A percentile compares a stretch with the other conserved stretches of the same genome.
phyloP scores from a whole-genome alignment of 805 yeast species.

The Saturnispora silvae region DNA sequence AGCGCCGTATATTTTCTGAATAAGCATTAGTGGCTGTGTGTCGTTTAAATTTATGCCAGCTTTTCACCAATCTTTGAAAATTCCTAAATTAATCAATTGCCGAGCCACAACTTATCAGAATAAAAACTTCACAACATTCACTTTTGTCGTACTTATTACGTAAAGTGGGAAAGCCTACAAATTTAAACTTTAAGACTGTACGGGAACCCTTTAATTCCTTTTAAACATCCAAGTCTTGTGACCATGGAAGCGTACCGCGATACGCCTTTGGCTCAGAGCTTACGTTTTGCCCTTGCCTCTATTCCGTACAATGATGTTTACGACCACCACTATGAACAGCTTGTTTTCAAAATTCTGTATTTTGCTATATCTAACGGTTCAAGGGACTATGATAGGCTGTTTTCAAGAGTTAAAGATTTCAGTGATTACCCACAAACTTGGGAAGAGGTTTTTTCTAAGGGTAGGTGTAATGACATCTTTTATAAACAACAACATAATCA shows the following conservation, averaged over 20 bases:
- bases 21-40: too few species aligned
- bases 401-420: constrained; percentile 3
- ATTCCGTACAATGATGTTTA: constrained; percentile 8
- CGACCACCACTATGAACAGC: constrained; percentile 5
- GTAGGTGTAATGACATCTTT: constrained; percentile 14
- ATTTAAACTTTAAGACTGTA: too few species aligned
- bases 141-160: too few species aligned
- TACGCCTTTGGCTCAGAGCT: constrained; percentile 5
- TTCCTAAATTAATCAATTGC: too few species aligned
- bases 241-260: constrained; percentile 5
- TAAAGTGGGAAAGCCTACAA: too few species aligned
- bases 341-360: constrained; percentile 11
- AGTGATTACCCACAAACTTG: constrained; percentile 18
- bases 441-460: constrained; percentile 16
- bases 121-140: too few species aligned
- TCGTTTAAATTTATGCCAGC: too few species aligned
- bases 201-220: too few species aligned
- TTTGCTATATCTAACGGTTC: constrained; percentile 12
- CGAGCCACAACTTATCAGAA: too few species aligned
- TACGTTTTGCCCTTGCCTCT: constrained; percentile 6
- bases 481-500: constrained; percentile 14
- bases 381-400: constrained; percentile 7
- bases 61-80: too few species aligned
- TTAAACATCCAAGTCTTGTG: too few species aligned
- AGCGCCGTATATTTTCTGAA: too few species aligned